Evolutionary conservation across 352 stramenopile species (phyloP), one percentile per base, ranked within the genome.

Genomic region (Pythium sp.): DNA sequence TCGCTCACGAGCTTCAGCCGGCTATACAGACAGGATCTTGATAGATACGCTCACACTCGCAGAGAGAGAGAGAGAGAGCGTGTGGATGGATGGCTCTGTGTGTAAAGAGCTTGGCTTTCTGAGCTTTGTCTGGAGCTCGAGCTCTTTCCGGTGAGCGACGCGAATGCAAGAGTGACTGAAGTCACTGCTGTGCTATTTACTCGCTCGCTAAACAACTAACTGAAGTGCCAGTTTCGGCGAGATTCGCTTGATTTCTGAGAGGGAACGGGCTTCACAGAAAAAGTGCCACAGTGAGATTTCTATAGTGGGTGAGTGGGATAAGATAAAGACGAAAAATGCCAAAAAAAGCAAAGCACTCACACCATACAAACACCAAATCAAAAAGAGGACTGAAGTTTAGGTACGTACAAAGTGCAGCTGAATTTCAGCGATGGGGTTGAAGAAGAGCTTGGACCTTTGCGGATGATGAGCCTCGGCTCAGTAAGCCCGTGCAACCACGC

Each of bases 1-100:
- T 59, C 64, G 43, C 64, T 54, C 57, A 69, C 64, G 5, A 69
- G 47, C 65, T 62, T 66, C n/a, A n/a, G 34, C 12, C 1, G 12
- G n/a, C 12, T 20, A 15, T 56, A 6, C 9, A 57, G 7, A 14
- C 34, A 49, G 38, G 15, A 5, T 9, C n/a, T 55, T 14, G 1
- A 22, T 64, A 46, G 7, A 43, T 22, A 24, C 34, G 12, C 34
- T 11, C 34, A 41, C 26, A 59, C 24, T 5, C 26, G 22, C 11
- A 38, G 8, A 58, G 49, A 20, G 49, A 15, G 7, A 9, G 49
- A 9, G 20, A n/a, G 24, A 22, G 28, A 9, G 12, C 24, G 51
- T n/a, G 41, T 49, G 5, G 18, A 8, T 7, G 43, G 43, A 51
- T 51, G 41, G 41, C 8, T 49, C 15, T 7, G 18, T 51, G 18